These are phyloP conservation scores for Theobroma cacao DNA, from an alignment of 345 rosid species.

Conservation along the genomic window DNA sequence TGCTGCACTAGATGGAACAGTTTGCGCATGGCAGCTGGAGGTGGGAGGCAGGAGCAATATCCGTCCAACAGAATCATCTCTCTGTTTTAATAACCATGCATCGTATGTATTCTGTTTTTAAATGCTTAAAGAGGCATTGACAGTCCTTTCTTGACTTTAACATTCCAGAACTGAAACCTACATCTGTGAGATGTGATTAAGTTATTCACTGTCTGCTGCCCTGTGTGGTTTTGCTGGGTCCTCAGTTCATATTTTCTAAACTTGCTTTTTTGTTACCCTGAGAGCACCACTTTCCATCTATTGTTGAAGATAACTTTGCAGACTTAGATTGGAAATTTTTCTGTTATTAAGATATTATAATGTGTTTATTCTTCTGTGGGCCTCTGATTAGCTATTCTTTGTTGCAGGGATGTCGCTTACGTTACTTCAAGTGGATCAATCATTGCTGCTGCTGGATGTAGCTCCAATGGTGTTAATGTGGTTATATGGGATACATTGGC, in stretches of 20 bases:
- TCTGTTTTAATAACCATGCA: slow-evolving; percentile 82
- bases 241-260: not conserved
- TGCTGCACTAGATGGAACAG: slow-evolving; percentile 87
- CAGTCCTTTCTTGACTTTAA: slow-evolving; percentile 6
- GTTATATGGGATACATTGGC: slow-evolving; percentile 96
- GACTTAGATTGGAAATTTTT: not conserved
- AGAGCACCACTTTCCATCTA: not conserved
- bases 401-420: slow-evolving; percentile 80
- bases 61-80: slow-evolving; percentile 80
- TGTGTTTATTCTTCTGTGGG: slow-evolving; percentile 8
- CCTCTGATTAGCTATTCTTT: slow-evolving; percentile 8
- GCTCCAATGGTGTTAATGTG: slow-evolving; percentile 75
- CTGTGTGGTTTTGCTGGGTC: not conserved
- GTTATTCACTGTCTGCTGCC: not conserved
- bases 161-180: not conserved
- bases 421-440: slow-evolving; percentile 88
- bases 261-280: not conserved
- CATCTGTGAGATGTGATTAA: not conserved
- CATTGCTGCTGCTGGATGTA: slow-evolving; percentile 80
- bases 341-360: not conserved
- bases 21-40: slow-evolving; percentile 91
- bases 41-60: slow-evolving; percentile 90
- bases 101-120: slow-evolving; percentile 51
- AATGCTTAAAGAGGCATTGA: not conserved
- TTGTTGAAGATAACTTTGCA: not conserved